Percentiles rank a stretch among this genome's conserved stretches.
Evolutionary conservation across 768 basidiomycete species (phyloP).

Genomic region (Podaxis pistillaris): DNA sequence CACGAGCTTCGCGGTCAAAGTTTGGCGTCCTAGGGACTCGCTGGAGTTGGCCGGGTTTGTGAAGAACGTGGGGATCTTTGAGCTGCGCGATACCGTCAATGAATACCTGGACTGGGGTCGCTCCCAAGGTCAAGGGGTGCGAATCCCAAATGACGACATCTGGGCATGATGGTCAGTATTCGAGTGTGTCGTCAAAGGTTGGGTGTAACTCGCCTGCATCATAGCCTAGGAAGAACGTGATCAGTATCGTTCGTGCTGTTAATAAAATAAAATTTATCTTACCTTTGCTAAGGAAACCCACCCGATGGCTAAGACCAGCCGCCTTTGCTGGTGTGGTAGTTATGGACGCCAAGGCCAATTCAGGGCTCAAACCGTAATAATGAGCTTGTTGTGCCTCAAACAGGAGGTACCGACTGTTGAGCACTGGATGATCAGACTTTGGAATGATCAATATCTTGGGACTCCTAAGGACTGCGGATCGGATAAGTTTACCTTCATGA

Average conservation of each 20-base stretch:
- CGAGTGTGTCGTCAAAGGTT: constrained; percentile 1
- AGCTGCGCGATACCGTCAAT: constrained; percentile 81
- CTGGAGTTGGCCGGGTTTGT: constrained; percentile 52
- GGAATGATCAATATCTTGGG: neutral
- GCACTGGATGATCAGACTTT: constrained; percentile 56
- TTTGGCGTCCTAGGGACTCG: constrained; percentile 50
- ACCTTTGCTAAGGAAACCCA: constrained; percentile 62
- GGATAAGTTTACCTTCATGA: constrained; percentile 62
- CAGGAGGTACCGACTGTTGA: constrained; percentile 64
- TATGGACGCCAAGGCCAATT: constrained; percentile 58
- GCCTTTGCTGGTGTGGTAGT: constrained; percentile 63
- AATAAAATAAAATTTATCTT: neutral
- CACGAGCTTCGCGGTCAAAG: constrained; percentile 58
- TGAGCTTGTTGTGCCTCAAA: constrained; percentile 73
- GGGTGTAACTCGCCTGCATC: constrained; percentile 48
- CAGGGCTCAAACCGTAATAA: constrained; percentile 59
- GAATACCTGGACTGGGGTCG: constrained; percentile 79
- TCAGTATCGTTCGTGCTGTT: neutral
- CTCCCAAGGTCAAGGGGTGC: constrained; percentile 76
- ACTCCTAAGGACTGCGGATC: no score
- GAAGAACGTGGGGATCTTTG: constrained; percentile 27
- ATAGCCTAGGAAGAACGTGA: constrained; percentile 42
- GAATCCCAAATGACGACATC: constrained; percentile 67
- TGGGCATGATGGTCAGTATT: constrained; percentile 16
- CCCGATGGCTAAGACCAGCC: constrained; percentile 64